Base-by-base conservation (phyloP, 2,329 filamentous ascomycete genomes). In the Sclerotinia spermophila region DNA sequence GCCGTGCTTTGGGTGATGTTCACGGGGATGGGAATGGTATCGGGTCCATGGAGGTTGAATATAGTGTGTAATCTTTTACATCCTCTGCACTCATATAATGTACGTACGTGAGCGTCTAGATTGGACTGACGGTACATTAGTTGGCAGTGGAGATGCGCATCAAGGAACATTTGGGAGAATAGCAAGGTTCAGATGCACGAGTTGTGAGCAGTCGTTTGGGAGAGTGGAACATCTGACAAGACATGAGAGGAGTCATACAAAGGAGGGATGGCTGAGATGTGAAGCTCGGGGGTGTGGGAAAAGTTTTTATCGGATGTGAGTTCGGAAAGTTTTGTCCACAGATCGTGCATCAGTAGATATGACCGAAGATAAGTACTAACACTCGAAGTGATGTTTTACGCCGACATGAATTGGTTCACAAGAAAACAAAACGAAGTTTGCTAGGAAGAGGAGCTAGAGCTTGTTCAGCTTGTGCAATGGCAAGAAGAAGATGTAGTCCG, bases 351-450 rank as follows among this genome's bases (percentile, higher is more conserved):
- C 48, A 27, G 17, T 30, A 15, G 24, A 5, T 7, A 21, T 17
- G 38, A 8, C 4, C 17, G 17, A 21, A 56, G 13, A 17, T 38
- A 42, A 5, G 40, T 7, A 24, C n/a, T 51, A 13, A 35, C 21
- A 13, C 1, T n/a, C 19, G 35, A 33, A 65, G 61, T 51, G 64
- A 67, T 67, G 64, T 48, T 42, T 30, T 67, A 33, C 45, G 64
- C 40, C 64, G 64, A 24, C 64, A 67, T 67, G 64, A 55, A 56
- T 44, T 53, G 33, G 48, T 67, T 67, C 64, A 67, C 30, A 56
- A 53, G 51, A 53, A 55, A n/a, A 5, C 64, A 45, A 56, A 56
- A 24, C 45, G 64, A 67, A 67, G 33, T 33, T 33, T 33, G 38
- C 45, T 67, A 24, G 64, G 64, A 53, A 67, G 64, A 42, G 64